Evolutionary conservation across 768 basidiomycete species (phyloP).

Genomic region (Lentinula edodes): DNA sequence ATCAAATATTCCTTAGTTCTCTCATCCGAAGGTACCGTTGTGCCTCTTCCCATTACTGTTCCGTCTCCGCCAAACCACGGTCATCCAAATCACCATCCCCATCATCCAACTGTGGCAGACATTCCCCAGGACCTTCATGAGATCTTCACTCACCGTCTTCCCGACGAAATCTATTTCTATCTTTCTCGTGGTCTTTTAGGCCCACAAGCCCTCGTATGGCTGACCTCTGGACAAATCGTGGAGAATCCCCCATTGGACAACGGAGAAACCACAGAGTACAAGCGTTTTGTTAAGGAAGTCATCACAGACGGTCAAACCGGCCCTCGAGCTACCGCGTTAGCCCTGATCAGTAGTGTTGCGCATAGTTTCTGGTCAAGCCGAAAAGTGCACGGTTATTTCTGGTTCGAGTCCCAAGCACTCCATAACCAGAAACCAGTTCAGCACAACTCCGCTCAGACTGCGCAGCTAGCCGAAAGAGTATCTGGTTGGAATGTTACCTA

Average conservation of each 20-base stretch:
- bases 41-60: slow-evolving; percentile 74
- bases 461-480: slow-evolving; percentile 83
- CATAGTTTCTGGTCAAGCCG: slow-evolving; percentile 78
- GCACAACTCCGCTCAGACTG: slow-evolving; percentile 76
- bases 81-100: slow-evolving; percentile 50
- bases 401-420: slow-evolving; percentile 62
- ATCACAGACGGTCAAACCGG: slow-evolving; percentile 94
- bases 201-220: slow-evolving; percentile 91
- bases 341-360: slow-evolving; percentile 75
- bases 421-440: slow-evolving; percentile 51
- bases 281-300: slow-evolving; percentile 91
- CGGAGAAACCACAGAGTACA: slow-evolving; percentile 93
- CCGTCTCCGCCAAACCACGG: slow-evolving; percentile 41
- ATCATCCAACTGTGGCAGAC: slow-evolving; percentile 78
- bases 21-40: slow-evolving; percentile 76
- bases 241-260: slow-evolving; percentile 90
- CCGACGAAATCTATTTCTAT: slow-evolving; percentile 96
- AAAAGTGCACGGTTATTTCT: slow-evolving; percentile 68
- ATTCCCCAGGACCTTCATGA: slow-evolving; percentile 90
- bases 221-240: slow-evolving; percentile 79
- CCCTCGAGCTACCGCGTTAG: slow-evolving; percentile 86
- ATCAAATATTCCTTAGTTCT: slow-evolving; percentile 89
- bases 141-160: slow-evolving; percentile 89
- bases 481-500: slow-evolving; percentile 87
- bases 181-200: slow-evolving; percentile 87